Evolutionary conservation across 768 basidiomycete species (phyloP).

Genomic region (Lactarius vividus): DNA sequence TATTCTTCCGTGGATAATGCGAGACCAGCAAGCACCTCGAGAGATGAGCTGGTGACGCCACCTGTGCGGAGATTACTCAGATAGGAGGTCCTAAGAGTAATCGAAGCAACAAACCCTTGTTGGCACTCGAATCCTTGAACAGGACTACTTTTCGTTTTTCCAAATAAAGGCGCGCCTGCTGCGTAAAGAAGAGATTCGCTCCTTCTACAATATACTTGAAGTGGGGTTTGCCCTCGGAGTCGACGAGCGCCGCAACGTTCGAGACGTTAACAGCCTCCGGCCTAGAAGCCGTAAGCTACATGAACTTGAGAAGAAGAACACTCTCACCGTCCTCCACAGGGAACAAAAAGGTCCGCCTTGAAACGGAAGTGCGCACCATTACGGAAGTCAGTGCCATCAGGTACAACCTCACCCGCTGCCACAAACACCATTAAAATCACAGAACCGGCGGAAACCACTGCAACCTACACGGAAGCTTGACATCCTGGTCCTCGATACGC

Average conservation of each 20-base stretch:
- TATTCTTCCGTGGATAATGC: conserved; percentile 90
- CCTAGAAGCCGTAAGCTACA: conserved; percentile 32
- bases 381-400: conserved; percentile 96
- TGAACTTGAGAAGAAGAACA: background rate
- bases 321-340: conserved; percentile 78
- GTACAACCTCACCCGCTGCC: conserved; percentile 84
- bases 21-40: conserved; percentile 97
- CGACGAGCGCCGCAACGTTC: conserved; percentile 85
- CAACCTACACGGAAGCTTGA: conserved; percentile 79
- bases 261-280: conserved; percentile 97
- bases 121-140: conserved; percentile 94
- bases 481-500: conserved; percentile 89
- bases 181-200: conserved; percentile 95
- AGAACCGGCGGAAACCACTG: background rate
- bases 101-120: conserved; percentile 61
- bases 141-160: conserved; percentile 92
- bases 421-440: background rate
- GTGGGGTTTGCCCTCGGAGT: conserved; percentile 91
- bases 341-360: conserved; percentile 96
- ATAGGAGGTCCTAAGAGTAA: background rate
- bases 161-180: conserved; percentile 88
- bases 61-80: conserved; percentile 43
- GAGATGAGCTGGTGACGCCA: conserved; percentile 93
- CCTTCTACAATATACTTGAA: conserved; percentile 98
- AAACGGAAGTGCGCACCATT: conserved; percentile 95